Evolutionary conservation across 2,329 filamentous ascomycete species (phyloP), one percentile per base, ranked within the genome.

Genomic region (Xylariaceae sp.): DNA sequence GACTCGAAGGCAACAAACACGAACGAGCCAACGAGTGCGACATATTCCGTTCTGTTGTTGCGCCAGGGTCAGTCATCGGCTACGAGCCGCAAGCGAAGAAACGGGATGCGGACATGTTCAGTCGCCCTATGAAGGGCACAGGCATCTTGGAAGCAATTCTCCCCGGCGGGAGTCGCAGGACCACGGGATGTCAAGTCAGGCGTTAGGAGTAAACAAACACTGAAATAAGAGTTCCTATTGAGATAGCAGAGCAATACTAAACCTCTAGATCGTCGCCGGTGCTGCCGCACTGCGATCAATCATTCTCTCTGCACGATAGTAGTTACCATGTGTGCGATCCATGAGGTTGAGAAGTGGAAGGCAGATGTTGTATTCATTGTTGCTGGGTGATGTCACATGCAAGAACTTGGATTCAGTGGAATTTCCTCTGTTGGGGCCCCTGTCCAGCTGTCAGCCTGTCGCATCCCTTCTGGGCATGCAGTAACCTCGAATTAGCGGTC

Each of bases 11-110:
- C 73, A 42, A 97, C 82, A 26, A 98, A 76, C 36, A 87, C 56
- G 55, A 97, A 85, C 6, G 90, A 97, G 39, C 81, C 80, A 32
- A 92, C 65, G 30, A 98, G 77, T 27, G 89, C 88, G 47, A 94
- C 66, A 67, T 97, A 97, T 68, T 98, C 89, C 63, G 75, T 75
- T 62, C 85, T 88, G 49, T 16, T 15, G 17, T 13, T 29, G 7
- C 16, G 15, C 17, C n/a, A 27, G 7, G 8, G 31, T 50, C 24
- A 47, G 51, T 45, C 11, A 11, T 33, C 31, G 38, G 28, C n/a
- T n/a, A 36, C 32, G 37, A 40, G 41, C 24, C 16, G 14, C 14
- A 18, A 24, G 5, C n/a, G 19, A 23, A n/a, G n/a, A n/a, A n/a
- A 27, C 18, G 18, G 15, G 29, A 13, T 28, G 57, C 62, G 47